Conservation (phyloP, 768 basidiomycete genomes). For the Tylopilus plumbeoviolaceoides region DNA sequence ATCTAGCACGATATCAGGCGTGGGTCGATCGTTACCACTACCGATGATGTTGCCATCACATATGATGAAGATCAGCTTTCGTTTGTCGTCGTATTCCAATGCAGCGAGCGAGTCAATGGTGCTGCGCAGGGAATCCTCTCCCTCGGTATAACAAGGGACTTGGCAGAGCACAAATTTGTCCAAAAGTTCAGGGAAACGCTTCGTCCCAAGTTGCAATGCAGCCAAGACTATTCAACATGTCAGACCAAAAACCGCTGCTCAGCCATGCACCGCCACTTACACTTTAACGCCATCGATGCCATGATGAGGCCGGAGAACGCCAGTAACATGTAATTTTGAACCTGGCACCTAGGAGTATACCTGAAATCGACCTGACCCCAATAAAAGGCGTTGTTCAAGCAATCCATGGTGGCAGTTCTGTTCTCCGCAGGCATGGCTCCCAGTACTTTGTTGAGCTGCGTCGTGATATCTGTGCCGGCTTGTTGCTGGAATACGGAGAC, state of each 20-base stretch:
- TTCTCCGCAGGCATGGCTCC: conserved; percentile 37
- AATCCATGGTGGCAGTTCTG: conserved; percentile 40
- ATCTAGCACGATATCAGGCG: conserved; percentile 63
- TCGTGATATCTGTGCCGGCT: conserved; percentile 60
- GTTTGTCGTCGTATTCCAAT: conserved; percentile 66
- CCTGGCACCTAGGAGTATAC: conserved; percentile 49
- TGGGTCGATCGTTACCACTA: conserved; percentile 62
- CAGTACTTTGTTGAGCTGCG: conserved; percentile 43
- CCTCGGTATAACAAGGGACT: conserved; percentile 69
- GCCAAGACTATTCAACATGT: conserved; percentile 47
- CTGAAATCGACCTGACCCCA: conserved; percentile 57
- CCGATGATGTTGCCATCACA: conserved; percentile 73
- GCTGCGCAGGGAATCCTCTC: conserved; percentile 61
- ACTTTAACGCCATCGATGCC: conserved; percentile 54
- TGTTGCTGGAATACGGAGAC: conserved; percentile 52
- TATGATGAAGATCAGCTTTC: conserved; percentile 62
- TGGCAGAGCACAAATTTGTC: conserved; percentile 70
- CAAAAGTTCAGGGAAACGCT: conserved; percentile 59
- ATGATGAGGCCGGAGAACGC: conserved; percentile 53
- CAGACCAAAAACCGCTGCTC: conserved; percentile 4
- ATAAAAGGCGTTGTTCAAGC: conserved; percentile 60
- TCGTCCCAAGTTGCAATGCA: conserved; percentile 56
- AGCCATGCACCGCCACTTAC: conserved; percentile 35
- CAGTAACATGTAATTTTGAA: conserved; percentile 58
- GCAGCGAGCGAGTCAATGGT: conserved; percentile 67